phyloP scores from a whole-genome alignment of 1,284 basidiomycete genomes.

The Irpex sp. region DNA sequence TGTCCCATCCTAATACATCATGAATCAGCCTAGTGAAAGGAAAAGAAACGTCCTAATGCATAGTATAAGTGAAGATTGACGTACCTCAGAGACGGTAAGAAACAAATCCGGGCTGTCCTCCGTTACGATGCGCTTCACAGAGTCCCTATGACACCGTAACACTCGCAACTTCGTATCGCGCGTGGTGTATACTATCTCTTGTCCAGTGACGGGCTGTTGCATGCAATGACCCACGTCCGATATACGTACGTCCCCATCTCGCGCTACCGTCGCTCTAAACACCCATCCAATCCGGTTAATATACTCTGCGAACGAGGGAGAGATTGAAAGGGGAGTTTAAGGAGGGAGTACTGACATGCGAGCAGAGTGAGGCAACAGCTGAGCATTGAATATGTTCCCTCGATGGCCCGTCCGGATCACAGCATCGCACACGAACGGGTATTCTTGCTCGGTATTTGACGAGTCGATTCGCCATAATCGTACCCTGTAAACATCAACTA shows the following conservation, averaged over 20 bases:
- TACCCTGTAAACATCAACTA: constrained; percentile 36
- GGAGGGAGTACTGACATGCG: constrained; percentile 46
- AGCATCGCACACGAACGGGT: constrained; percentile 58
- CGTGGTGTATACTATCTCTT: constrained; percentile 37
- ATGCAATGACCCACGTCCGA: constrained; percentile 67
- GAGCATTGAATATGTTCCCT: constrained; percentile 85
- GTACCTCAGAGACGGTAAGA: constrained; percentile 80
- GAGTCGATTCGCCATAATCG: constrained; percentile 65
- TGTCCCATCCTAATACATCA: constrained; percentile 61
- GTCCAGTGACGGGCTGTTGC: constrained; percentile 30
- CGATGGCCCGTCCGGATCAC: constrained; percentile 78
- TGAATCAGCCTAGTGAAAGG: background rate
- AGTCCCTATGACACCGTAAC: constrained; percentile 62
- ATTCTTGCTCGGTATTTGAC: constrained; percentile 35
- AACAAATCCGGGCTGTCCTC: constrained; percentile 84
- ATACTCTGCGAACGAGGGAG: too few species aligned
- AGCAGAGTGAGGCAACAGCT: constrained; percentile 75
- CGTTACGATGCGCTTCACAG: constrained; percentile 80
- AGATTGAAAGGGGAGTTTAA: background rate
- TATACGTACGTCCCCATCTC: constrained; percentile 77
- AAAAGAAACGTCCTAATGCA: background rate
- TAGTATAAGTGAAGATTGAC: constrained; percentile 15
- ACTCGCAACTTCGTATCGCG: constrained; percentile 47
- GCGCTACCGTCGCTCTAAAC: constrained; percentile 70
- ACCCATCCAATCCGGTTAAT: background rate